Conservation (phyloP, 345 rosid species). For the Sapria himalayana region DNA sequence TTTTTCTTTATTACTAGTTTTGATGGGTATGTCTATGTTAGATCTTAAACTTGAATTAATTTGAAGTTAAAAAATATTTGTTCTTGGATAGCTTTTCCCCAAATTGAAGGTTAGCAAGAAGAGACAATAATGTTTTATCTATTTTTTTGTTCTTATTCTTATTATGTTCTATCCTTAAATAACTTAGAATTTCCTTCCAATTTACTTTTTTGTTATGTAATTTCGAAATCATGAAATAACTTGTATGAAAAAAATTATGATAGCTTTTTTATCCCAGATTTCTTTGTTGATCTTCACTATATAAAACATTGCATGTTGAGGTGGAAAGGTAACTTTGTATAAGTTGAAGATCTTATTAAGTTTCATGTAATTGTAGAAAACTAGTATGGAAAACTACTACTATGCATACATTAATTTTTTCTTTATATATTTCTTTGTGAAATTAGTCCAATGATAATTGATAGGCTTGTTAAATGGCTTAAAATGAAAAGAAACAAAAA, state of each 20-base stretch:
- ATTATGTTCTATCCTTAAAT: no score
- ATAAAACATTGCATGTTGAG: conserved; percentile 38
- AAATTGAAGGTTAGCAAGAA: conserved; percentile 25
- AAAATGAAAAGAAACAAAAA: not conserved
- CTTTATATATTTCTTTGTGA: not conserved
- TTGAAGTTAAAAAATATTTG: conserved; percentile 44
- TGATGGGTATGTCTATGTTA: no score
- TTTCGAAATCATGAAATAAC: not conserved
- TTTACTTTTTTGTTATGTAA: no score
- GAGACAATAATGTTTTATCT: not conserved
- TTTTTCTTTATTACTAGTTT: no score
- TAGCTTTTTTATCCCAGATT: conserved; percentile 1
- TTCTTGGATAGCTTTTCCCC: conserved; percentile 39
- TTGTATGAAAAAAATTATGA: not conserved
- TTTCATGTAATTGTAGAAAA: conserved; percentile 81
- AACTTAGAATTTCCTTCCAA: no score
- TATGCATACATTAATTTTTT: not conserved
- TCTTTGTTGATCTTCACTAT: conserved; percentile 15
- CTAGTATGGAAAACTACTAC: conserved; percentile 26
- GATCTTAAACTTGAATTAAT: no score
- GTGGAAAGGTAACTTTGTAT: conserved; percentile 43
- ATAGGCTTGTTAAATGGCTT: not conserved
- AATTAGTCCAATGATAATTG: not conserved
- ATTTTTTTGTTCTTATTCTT: not conserved
- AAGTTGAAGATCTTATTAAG: conserved; percentile 77